Evolutionary conservation across 352 stramenopile genomes (phyloP), one percentile per base, ranked within the genome.

Genomic region (Globisporangium solare): DNA sequence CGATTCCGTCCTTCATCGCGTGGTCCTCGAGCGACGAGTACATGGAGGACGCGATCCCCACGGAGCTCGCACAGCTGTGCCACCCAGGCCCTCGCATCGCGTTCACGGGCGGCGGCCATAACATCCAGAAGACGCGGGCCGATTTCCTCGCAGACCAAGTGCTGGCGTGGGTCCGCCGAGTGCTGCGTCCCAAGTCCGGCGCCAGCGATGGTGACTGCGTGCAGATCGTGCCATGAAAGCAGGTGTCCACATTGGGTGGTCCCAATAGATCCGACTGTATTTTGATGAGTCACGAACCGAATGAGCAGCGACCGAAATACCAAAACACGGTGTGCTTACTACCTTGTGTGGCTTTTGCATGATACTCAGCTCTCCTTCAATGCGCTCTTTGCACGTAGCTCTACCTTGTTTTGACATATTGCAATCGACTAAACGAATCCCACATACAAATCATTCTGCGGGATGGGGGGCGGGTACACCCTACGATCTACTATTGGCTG

Each of bases 41-140:
- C 53, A 78, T 87, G 58, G 68, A 85, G 56, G 32, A 62, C 15
- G 68, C 68, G 22, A 68, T 83, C 27, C 65, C 68, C 0, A 24
- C 47, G 37, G 70, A 87, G 45, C 61, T 87, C 0, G 64, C 59
- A 5, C 12, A 27, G 37, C 8, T 67, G 0, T 76, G 74, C 17
- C 58, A 71, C 51, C 40, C 55, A 7, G 69, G 71, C 12, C 68
- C 70, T 4, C 67, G 70, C 14, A 52, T 85, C 18, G 67, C 56
- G 13, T 85, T 83, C 52, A 40, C 42, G 24, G 61, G 53, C 7
- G 74, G 74, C 5, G 76, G 72, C 1, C 76, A 85, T 64, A 87
- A 87, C 52, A 68, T 85, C 39, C 76, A 87, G 48, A 87, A 87
- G 68, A 83, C 74, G 24, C 63, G 71, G 27, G 69, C 71, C 0